Evolutionary conservation across 2,329 filamentous ascomycete genomes (phyloP).

Genomic region (Rasamsonia emersonii): DNA sequence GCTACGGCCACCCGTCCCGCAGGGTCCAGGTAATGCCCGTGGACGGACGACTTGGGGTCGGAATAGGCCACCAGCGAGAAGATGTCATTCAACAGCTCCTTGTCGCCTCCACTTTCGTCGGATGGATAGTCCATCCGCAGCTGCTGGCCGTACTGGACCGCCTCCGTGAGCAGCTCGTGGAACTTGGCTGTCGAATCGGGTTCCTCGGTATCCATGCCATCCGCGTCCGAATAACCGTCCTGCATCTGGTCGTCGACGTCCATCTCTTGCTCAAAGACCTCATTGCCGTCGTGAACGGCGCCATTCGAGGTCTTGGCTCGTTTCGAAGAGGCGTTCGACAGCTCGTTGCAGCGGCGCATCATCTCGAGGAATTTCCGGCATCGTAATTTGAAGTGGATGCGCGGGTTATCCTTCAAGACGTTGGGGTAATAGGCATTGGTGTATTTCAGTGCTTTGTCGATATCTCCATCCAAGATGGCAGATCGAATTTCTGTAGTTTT

Average conservation of each 20-base stretch:
- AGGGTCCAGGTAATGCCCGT: constrained; percentile 69
- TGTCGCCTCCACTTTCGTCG: constrained; percentile 61
- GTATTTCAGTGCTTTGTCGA: constrained; percentile 79
- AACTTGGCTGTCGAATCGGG: constrained; percentile 27
- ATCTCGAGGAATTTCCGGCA: constrained; percentile 95
- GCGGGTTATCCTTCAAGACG: constrained; percentile 69
- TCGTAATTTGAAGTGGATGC: constrained; percentile 78
- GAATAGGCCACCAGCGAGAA: constrained; percentile 82
- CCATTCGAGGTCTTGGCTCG: constrained; percentile 31
- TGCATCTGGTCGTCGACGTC: constrained; percentile 47
- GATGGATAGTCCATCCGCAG: constrained; percentile 68
- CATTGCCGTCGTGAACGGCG: constrained; percentile 31
- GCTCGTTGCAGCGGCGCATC: constrained; percentile 65
- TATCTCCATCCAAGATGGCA: constrained; percentile 83
- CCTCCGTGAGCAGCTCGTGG: constrained; percentile 55
- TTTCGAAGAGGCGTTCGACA: constrained; percentile 36
- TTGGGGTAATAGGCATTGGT: constrained; percentile 70
- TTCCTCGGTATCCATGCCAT: constrained; percentile 51
- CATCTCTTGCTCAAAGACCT: constrained; percentile 46
- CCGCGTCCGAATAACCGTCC: constrained; percentile 28
- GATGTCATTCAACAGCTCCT: constrained; percentile 69
- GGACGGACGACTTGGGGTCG: constrained; percentile 67
- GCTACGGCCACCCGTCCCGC: constrained; percentile 69
- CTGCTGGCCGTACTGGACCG: constrained; percentile 69
- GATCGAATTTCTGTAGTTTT: constrained; percentile 54